These are phyloP conservation scores for Silene conica DNA, from an alignment of 148 eudicot species.

Conservation along the genomic window DNA sequence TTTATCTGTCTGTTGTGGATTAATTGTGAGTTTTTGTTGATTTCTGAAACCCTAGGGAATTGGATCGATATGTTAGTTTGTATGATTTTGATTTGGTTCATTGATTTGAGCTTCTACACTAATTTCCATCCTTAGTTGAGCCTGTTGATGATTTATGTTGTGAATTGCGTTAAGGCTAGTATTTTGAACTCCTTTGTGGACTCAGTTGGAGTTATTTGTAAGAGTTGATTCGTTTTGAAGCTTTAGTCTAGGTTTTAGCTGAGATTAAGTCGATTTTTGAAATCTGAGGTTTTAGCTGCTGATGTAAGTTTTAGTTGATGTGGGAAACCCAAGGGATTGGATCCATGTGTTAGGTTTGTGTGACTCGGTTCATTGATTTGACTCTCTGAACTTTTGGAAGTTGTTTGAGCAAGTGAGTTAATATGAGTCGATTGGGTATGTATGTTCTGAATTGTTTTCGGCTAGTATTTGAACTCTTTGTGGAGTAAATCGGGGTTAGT, in stretches of 20 bases:
- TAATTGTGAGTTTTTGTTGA: no score
- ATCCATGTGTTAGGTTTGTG: not conserved
- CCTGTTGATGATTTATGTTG: not conserved
- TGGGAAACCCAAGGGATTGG: not conserved
- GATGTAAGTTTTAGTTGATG: no score
- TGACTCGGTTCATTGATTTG: not conserved
- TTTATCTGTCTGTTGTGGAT: no score
- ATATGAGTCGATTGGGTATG: not conserved
- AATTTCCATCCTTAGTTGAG: not conserved
- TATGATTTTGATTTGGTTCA: not conserved
- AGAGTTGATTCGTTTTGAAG: not conserved
- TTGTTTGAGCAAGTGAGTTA: not conserved
- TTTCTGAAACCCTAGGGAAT: no score
- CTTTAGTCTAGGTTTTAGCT: not conserved
- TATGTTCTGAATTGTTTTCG: not conserved
- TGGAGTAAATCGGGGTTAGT: not conserved
- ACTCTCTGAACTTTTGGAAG: not conserved
- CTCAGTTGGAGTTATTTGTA: not conserved
- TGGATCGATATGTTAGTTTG: not conserved
- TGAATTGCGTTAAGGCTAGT: no score
- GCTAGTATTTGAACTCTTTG: not conserved
- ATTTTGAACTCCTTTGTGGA: not conserved
- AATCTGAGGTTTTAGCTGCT: not conserved
- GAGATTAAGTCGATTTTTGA: not conserved
- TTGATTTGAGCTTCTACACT: not conserved